Base-by-base conservation (phyloP, 805 yeast species). In the Cyberlindnera maritima region DNA sequence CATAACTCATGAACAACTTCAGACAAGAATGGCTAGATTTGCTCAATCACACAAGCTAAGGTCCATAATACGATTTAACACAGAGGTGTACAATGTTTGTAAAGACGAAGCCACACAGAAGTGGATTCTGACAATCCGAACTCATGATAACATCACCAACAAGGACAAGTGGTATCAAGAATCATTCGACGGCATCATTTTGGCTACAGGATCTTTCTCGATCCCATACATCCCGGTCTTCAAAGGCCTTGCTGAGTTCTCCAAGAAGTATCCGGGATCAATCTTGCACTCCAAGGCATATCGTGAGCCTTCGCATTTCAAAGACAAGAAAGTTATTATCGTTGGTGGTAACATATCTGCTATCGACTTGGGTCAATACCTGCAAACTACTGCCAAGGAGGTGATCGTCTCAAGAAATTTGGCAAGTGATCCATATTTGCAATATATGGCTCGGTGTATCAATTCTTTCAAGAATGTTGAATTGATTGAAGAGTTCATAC, bases 381-480 rank as follows among this genome's bases (percentile, higher is more conserved):
- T 75, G 1, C 53, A 61, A 11, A 68, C 73, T 28, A 56, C 55
- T 20, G 64, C 60, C 43, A 66, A 55, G 48, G 67, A 56, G 54
- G 75, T 85, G 44, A 85, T 85, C 47, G 70, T 89, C 46, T 79
- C 87, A 35, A 72, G 96, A 46, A 80, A 82, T 53, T 81, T 91
- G 84, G 81, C 76, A 19, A 68, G 70, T 11, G 91, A 86, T 54
- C 67, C 58, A 36, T 73, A 75, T 69, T 55, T 75, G 19, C 66
- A 69, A 26, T 62, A 58, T 9, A 74, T 75, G 44, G 60, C 74
- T 7, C 52, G 63, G 25, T 58, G 61, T 35, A 50, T 58, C 6
- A 42, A 51, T 3, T 44, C 57, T 3, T 60, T 63, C 43, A 45
- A 46, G 17, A 70, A 19, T 64, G 66, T 25, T 51, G 59, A 57